Conservation (phyloP, 2,329 filamentous ascomycete species). For the Metarhizium brunneum region DNA sequence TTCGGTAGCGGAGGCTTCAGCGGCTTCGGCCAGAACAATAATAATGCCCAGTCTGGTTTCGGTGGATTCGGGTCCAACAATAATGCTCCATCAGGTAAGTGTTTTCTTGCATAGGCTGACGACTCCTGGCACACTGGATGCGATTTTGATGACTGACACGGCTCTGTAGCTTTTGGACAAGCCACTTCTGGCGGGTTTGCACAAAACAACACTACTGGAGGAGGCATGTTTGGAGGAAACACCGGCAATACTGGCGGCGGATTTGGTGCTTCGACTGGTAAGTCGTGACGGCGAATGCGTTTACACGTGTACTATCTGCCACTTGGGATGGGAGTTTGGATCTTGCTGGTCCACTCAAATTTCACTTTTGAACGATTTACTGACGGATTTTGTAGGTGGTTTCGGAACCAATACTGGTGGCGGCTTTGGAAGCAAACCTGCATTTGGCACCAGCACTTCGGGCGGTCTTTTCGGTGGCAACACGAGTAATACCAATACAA, state of each 20-base stretch:
- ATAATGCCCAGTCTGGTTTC: constrained; percentile 38
- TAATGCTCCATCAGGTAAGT: constrained; percentile 43
- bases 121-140: constrained; percentile 7
- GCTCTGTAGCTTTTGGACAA: constrained; percentile 22
- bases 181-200: constrained; percentile 34
- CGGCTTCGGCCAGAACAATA: constrained; percentile 51
- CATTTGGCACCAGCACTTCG: constrained; percentile 39
- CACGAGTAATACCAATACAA: constrained; percentile 20
- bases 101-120: constrained; percentile 4
- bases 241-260: constrained; percentile 19
- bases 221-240: constrained; percentile 36
- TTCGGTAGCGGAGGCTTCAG: constrained; percentile 43
- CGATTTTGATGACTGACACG: constrained; percentile 15
- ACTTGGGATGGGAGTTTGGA: neutral
- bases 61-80: constrained; percentile 45
- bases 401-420: constrained; percentile 27
- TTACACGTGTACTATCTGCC: constrained; percentile 6
- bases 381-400: constrained; percentile 16
- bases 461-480: constrained; percentile 37
- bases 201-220: constrained; percentile 22
- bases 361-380: neutral
- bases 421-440: constrained; percentile 37
- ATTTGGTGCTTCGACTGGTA: constrained; percentile 27
- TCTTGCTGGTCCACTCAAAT: neutral
- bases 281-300: constrained; percentile 11